Evolutionary conservation across 805 yeast genomes (phyloP), one percentile per base, ranked within the genome.

Genomic region (Brettanomyces sp.): DNA sequence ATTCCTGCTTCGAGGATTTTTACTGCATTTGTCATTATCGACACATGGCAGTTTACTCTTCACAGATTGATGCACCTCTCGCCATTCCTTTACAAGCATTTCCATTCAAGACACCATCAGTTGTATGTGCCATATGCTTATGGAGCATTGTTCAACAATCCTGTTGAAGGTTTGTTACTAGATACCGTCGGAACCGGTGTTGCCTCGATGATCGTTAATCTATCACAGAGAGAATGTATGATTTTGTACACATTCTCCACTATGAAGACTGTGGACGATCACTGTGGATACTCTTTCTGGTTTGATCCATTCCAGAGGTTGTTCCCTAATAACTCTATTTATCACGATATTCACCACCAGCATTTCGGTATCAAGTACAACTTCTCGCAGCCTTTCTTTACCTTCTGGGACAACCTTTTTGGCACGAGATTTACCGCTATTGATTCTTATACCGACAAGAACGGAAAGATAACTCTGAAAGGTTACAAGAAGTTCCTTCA

Each of bases 311-410:
- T 93, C 73, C 99, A 93, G 70, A 60, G 79, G 39, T 47, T 91
- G 22, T 93, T 93, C 76, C 98, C 97, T 52, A 93, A 93, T 68
- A 89, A 93, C 61, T 85, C 98, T 12, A 84, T 89, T 32, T 93
- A 89, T 64, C 99, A 93, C 60, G 99, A 93, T 66, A 90, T 93
- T 55, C 99, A 93, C 63, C 99, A 93, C 66, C 99, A 93, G 72
- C 80, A 79, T 56, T 93, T 91, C 73, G 99, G 99, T 36, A 80
- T 93, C 67, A 88, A 88, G 70, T 80, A 83, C 47, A 93, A 93
- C 68, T 93, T 82, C 59, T 82, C 95, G 12, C 99, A 93, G 71
- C 99, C 99, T 4, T 93, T 91, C 69, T 93, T 93, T 67, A 83
- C 88, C 1, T 80, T 88, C 59, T 93, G 99, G 99, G 99, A 93